Percentiles rank a stretch among this genome's conserved stretches.
These are phyloP conservation scores for Didymella pinodella DNA, from an alignment of 2,329 filamentous ascomycete species.

Conservation along the genomic window DNA sequence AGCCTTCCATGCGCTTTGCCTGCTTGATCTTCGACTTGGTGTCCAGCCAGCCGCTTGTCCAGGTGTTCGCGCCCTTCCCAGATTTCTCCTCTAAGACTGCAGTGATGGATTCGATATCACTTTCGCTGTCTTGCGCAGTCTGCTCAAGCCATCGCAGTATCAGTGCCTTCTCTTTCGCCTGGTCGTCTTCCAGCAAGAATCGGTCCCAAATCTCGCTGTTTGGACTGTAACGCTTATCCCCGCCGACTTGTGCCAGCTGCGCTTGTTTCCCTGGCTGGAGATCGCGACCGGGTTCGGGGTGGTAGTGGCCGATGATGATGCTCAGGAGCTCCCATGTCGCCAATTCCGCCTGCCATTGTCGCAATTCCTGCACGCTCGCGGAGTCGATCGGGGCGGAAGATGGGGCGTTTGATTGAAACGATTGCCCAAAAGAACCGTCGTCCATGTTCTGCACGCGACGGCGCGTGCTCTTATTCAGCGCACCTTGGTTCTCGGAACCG, in stretches of 20 bases:
- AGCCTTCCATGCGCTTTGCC: constrained; percentile 75
- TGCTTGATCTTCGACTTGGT: constrained; percentile 90
- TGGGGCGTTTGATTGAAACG: constrained; percentile 28
- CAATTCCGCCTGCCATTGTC: constrained; percentile 79
- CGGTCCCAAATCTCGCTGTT: constrained; percentile 73
- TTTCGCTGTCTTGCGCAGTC: constrained; percentile 71
- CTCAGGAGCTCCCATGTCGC: constrained; percentile 90
- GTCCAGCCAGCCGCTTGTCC: constrained; percentile 90
- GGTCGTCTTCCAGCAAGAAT: constrained; percentile 76
- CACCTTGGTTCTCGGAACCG: constrained; percentile 49
- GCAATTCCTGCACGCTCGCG: constrained; percentile 60
- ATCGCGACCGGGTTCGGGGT: constrained; percentile 50
- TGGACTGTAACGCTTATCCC: constrained; percentile 61
- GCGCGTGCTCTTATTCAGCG: constrained; percentile 42
- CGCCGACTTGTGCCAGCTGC: constrained; percentile 42
- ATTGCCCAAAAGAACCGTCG: constrained; percentile 30
- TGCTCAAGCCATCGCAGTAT: constrained; percentile 88
- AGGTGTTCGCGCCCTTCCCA: constrained; percentile 69
- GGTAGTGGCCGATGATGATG: constrained; percentile 75
- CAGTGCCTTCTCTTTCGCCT: constrained; percentile 78
- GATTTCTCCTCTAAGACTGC: constrained; percentile 74
- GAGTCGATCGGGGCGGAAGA: constrained; percentile 34
- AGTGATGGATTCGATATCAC: constrained; percentile 78
- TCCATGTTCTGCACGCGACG: constrained; percentile 46
- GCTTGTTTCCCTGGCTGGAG: constrained; percentile 43